Evolutionary conservation across 495 filamentous ascomycete genomes (phyloP).

Genomic region (Clohesyomyces aquaticus): DNA sequence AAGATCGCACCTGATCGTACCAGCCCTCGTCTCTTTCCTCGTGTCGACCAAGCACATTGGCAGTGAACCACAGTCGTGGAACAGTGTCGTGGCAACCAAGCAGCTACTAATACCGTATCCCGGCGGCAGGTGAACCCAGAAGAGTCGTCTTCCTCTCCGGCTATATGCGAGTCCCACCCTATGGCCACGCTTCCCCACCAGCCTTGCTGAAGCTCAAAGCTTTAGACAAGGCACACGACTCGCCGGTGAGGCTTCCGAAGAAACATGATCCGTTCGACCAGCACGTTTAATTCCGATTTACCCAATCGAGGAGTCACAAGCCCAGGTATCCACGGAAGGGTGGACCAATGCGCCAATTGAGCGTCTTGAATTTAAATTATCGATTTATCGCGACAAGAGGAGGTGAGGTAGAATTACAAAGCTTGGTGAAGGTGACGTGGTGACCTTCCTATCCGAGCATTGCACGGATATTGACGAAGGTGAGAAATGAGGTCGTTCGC

Average conservation of each 20-base stretch:
- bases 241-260: not conserved
- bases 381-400: not conserved
- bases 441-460: not conserved
- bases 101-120: not conserved
- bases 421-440: not conserved
- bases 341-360: not conserved
- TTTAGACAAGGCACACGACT: too few species aligned
- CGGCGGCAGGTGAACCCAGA: not conserved
- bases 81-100: not conserved
- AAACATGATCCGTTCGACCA: not conserved
- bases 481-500: not conserved
- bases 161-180: not conserved
- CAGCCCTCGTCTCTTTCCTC: not conserved
- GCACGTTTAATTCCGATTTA: not conserved
- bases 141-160: not conserved
- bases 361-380: not conserved
- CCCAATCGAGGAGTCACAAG: not conserved
- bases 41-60: not conserved
- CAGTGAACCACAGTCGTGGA: not conserved
- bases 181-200: not conserved
- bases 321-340: not conserved
- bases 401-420: not conserved
- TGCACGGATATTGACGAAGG: not conserved
- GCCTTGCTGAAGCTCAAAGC: not conserved
- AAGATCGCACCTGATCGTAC: slow-evolving; percentile 11